These are phyloP conservation scores for Salix caprea DNA, from an alignment of 345 rosid genomes.

Conservation along the genomic window DNA sequence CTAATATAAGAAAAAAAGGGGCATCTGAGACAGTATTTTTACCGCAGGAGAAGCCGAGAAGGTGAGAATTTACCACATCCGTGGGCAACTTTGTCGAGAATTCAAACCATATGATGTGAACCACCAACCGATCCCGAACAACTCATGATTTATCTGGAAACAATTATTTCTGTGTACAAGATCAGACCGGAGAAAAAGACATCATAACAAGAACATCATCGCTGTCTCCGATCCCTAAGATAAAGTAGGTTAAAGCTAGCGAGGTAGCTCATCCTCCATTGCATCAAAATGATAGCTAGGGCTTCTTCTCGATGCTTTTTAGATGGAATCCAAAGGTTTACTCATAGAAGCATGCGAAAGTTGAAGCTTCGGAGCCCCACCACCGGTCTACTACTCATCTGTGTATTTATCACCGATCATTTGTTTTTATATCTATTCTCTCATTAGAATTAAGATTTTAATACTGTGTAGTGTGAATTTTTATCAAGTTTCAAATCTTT, in stretches of 20 bases:
- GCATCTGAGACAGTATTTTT: too few relatives aligned
- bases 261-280: not conserved
- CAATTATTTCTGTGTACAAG: slow-evolving; percentile 13
- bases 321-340: slow-evolving; percentile 15
- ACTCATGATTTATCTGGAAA: not conserved
- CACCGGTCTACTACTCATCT: not conserved
- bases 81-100: not conserved
- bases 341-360: slow-evolving; percentile 4
- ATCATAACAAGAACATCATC: slow-evolving; percentile 2
- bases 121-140: not conserved
- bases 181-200: not conserved
- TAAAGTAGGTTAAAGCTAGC: not conserved
- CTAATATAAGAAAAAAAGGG: not conserved
- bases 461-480: too few relatives aligned
- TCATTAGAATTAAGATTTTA: too few relatives aligned
- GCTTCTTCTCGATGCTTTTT: not conserved
- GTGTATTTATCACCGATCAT: not conserved
- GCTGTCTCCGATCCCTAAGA: slow-evolving; percentile 13
- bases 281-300: not conserved
- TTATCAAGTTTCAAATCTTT: too few relatives aligned
- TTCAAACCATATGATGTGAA: not conserved
- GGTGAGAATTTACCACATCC: too few relatives aligned
- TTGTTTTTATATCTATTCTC: not conserved
- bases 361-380: not conserved
- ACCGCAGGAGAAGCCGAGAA: too few relatives aligned